These are phyloP conservation scores for Alternaria panax DNA, from an alignment of 2,329 filamentous ascomycete species.

Conservation along the genomic window DNA sequence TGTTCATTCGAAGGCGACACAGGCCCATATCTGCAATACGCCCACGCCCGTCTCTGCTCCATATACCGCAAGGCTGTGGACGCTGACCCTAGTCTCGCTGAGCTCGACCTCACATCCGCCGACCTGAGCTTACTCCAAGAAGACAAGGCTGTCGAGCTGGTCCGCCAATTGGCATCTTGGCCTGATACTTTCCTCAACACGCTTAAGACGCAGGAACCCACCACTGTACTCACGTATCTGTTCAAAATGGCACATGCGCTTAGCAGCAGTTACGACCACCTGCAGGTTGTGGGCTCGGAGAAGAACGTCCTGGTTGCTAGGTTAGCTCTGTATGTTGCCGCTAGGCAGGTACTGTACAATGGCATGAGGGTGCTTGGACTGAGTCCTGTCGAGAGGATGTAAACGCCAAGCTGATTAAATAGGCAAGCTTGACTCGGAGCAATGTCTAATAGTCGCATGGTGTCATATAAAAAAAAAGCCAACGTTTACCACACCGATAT, in stretches of 20 bases:
- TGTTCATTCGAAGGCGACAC: constrained; percentile 86
- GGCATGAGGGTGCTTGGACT: constrained; percentile 84
- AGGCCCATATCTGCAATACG: constrained; percentile 85
- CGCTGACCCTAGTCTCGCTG: constrained; percentile 55
- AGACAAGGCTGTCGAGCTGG: constrained; percentile 74
- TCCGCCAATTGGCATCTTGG: constrained; percentile 81
- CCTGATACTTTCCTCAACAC: constrained; percentile 86
- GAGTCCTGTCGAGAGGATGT: constrained; percentile 72
- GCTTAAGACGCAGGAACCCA: constrained; percentile 80
- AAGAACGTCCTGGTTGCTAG: constrained; percentile 73
- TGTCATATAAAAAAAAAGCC: not conserved
- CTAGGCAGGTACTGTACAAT: constrained; percentile 78
- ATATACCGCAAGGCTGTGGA: constrained; percentile 61
- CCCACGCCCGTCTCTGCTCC: constrained; percentile 57
- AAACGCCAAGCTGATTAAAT: not conserved
- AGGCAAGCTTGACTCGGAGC: not conserved
- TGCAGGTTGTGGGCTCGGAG: constrained; percentile 83
- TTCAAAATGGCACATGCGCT: constrained; percentile 87
- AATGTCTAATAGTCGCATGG: not conserved
- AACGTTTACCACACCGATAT: not conserved
- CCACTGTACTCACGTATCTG: constrained; percentile 73
- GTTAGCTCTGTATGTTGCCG: constrained; percentile 73
- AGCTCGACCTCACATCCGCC: constrained; percentile 69
- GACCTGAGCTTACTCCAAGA: constrained; percentile 74
- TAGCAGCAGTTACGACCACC: constrained; percentile 80